Conservation (phyloP, 2,329 filamentous ascomycete genomes). For the Claviceps sorghi region DNA sequence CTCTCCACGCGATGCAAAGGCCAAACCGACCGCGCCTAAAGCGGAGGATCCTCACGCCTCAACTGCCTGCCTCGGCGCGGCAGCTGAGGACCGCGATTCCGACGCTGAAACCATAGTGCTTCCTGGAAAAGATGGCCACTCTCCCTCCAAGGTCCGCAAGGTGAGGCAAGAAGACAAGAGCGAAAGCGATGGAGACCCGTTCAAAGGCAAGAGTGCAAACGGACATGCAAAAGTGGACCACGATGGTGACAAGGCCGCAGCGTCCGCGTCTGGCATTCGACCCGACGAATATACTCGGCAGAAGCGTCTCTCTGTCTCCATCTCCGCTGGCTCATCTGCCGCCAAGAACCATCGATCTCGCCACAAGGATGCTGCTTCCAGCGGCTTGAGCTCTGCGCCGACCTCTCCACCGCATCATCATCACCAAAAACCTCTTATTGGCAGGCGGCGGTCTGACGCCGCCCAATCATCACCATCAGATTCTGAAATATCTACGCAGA, state of each 20-base stretch:
- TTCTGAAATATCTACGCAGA: constrained; percentile 34
- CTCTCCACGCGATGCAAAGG: constrained; percentile 6
- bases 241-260: constrained; percentile 20
- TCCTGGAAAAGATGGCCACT: constrained; percentile 49
- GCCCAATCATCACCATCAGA: constrained; percentile 32
- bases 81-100: constrained; percentile 43
- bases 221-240: constrained; percentile 18
- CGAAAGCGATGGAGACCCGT: constrained; percentile 35
- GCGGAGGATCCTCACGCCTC: constrained; percentile 2
- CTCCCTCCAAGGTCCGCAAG: constrained; percentile 48
- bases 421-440: constrained; percentile 17
- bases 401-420: constrained; percentile 35
- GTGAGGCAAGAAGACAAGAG: constrained; percentile 50
- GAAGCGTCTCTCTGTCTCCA: constrained; percentile 32
- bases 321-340: constrained; percentile 13
- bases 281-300: constrained; percentile 27
- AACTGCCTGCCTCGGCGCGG: constrained; percentile 19
- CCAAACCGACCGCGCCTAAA: constrained; percentile 1
- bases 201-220: constrained; percentile 16
- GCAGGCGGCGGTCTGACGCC: constrained; percentile 21
- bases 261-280: constrained; percentile 20
- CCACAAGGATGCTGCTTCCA: constrained; percentile 35
- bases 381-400: constrained; percentile 44
- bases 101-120: constrained; percentile 60
- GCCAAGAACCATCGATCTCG: constrained; percentile 27